Percentiles rank a stretch among this genome's conserved stretches.
Conservation (phyloP, 2,329 filamentous ascomycete genomes). For the Monosporascus sp. region DNA sequence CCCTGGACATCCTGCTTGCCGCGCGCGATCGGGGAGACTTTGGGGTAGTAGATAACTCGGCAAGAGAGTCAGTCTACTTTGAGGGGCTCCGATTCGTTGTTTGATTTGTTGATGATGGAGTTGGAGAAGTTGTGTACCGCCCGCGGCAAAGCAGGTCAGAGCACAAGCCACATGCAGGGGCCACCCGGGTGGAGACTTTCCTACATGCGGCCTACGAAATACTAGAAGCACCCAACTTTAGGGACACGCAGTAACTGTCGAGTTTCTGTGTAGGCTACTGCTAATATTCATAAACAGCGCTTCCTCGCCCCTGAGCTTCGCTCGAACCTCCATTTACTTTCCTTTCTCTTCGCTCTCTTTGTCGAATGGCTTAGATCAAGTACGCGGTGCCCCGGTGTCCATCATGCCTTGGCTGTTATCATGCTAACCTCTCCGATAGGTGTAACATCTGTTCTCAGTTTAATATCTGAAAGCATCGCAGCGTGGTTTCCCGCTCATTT, state of each 20-base stretch:
- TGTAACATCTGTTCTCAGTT: conserved; percentile 66
- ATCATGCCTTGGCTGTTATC: background rate
- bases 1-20: conserved; percentile 25
- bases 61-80: no score
- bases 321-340: conserved; percentile 8
- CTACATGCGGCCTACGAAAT: no score
- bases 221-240: no score
- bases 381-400: conserved; percentile 15
- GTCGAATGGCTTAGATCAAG: conserved; percentile 50
- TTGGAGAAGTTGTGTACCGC: no score
- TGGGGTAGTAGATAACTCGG: no score
- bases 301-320: conserved; percentile 1
- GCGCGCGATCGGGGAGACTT: background rate
- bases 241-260: no score
- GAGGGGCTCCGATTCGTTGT: no score
- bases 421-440: conserved; percentile 3
- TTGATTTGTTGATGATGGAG: no score
- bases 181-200: no score
- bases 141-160: no score
- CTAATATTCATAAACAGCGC: conserved; percentile 1
- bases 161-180: no score
- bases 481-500: conserved; percentile 23
- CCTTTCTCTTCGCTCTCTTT: conserved; percentile 34
- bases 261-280: no score
- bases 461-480: conserved; percentile 50